Base-by-base conservation (phyloP, 495 filamentous ascomycete genomes). In the Penicillium cinerascens region DNA sequence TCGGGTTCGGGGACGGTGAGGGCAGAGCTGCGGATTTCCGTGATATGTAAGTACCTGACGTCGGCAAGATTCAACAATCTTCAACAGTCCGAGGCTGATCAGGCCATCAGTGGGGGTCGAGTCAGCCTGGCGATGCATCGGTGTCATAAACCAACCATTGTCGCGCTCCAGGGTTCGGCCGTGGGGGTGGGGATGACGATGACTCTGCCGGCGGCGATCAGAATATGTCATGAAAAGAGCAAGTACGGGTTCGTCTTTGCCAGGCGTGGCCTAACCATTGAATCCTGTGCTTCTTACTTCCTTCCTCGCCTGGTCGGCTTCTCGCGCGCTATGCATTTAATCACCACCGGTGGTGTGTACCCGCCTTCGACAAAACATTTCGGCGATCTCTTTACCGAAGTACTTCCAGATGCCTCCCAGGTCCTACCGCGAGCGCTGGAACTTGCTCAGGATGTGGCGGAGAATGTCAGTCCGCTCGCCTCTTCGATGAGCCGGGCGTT, bases 171-270 rank as follows among this genome's bases (percentile, higher is more conserved):
- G 54, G 83, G 83, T 16, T 75, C 75, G 46, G 82, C 83, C 15
- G 82, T 83, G 1, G 83, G 82, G 9, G 72, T 85, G 15, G 82
- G 83, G 10, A 83, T 85, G 53, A 85, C 82, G 23, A 81, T 83
- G 79, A 82, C 79, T 9, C 69, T 86, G 11, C 81, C 83, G 17
- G 76, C 77, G 56, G 74, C 68, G 38, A 77, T 85, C 11, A 59
- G 65, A 1, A 67, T 86, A 42, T 79, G 73, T 6, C 76, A 69
- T 50, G 52, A 60, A 27, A 60, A 66, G 37, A 77, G 81, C 20
- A 82, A 71, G 73, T 67, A 61, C 54, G 81, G 82, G 33, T 84
- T 86, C 59, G 80, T 83, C 18, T 85, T 85, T 64, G 71, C 77
- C 22, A 66, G 81, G 17, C 69, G 82, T 13, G 83, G 82, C 1